Percentiles rank a stretch among this genome's conserved stretches.
These are phyloP conservation scores for Poa pratensis DNA, from an alignment of 176 grass and related monocot genomes.

Conservation along the genomic window DNA sequence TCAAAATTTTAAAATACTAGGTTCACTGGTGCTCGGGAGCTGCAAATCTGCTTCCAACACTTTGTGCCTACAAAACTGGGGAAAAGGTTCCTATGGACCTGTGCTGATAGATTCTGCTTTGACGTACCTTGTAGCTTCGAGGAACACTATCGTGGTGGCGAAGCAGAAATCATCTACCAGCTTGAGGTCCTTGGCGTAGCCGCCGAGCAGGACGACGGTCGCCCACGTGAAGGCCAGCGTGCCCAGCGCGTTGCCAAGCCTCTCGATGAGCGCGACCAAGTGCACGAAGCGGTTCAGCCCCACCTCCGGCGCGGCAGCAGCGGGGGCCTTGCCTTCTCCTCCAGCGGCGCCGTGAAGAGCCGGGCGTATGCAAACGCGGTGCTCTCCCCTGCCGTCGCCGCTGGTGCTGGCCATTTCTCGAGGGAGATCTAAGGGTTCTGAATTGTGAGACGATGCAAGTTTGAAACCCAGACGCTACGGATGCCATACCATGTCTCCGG, in stretches of 20 bases:
- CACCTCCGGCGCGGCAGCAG: not conserved
- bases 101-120: not conserved
- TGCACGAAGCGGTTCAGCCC: not conserved
- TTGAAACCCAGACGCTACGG: too few relatives aligned
- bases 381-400: not conserved
- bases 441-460: too few relatives aligned
- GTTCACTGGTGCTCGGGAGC: too few relatives aligned
- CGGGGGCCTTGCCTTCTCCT: not conserved
- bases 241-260: not conserved
- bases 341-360: too few relatives aligned
- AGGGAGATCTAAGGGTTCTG: too few relatives aligned
- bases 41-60: too few relatives aligned
- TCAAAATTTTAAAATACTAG: too few relatives aligned
- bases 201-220: constrained; percentile 8
- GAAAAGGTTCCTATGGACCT: too few relatives aligned
- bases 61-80: too few relatives aligned
- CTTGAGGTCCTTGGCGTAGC: not conserved
- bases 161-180: not conserved
- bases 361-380: not conserved
- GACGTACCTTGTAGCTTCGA: not conserved
- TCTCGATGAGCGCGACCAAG: not conserved
- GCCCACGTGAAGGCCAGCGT: too few relatives aligned
- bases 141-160: not conserved
- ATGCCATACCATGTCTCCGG: too few relatives aligned
- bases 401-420: not conserved